Percentiles rank a stretch among this genome's conserved stretches.
phyloP scores from a whole-genome alignment of 179 eudicot species.

The Dionaea muscipula region DNA sequence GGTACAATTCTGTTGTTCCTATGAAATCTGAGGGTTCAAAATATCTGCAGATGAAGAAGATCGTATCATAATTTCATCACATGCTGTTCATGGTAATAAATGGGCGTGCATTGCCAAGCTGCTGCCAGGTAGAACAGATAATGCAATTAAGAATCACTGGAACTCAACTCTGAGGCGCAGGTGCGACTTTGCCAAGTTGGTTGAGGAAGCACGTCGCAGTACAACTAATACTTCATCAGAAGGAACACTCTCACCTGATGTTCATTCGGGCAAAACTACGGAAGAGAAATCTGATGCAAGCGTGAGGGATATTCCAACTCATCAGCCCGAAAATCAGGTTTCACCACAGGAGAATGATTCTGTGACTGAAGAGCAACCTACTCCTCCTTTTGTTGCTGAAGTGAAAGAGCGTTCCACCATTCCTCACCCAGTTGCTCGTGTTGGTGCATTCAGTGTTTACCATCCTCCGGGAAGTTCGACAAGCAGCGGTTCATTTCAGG shows the following conservation, averaged over 20 bases:
- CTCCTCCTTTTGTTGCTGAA: constrained; percentile 15
- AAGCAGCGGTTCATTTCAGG: constrained; percentile 12
- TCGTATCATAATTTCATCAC: constrained; percentile 46
- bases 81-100: constrained; percentile 69
- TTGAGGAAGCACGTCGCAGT: constrained; percentile 28
- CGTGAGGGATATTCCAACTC: constrained; percentile 14
- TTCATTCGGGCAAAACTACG: constrained; percentile 24
- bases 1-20: too few relatives aligned
- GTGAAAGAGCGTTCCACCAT: constrained; percentile 11
- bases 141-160: constrained; percentile 89
- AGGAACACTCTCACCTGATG: constrained; percentile 50
- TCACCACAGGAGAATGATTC: neutral
- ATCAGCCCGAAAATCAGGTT: constrained; percentile 10
- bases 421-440: constrained; percentile 38
- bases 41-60: constrained; percentile 65
- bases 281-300: constrained; percentile 11
- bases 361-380: constrained; percentile 4
- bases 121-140: constrained; percentile 76
- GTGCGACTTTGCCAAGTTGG: constrained; percentile 19
- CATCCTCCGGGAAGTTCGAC: constrained; percentile 22
- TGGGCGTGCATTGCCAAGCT: constrained; percentile 78
- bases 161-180: constrained; percentile 70
- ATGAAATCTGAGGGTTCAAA: neutral
- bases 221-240: constrained; percentile 45
- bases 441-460: constrained; percentile 58